Conservation (phyloP, 1,284 basidiomycete species). For the Hymenochaete sp. region DNA sequence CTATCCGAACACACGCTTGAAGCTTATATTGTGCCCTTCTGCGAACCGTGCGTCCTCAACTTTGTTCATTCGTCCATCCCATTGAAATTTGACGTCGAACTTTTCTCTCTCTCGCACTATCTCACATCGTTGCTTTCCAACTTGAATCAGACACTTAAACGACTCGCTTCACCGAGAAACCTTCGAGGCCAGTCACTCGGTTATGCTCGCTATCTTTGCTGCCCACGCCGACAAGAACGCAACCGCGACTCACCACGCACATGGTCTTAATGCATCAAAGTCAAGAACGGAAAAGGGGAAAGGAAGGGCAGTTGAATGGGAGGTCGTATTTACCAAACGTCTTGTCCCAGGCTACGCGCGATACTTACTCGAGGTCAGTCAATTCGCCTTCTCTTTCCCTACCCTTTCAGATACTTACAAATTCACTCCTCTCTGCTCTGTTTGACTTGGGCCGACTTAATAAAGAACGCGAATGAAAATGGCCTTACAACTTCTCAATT, state of each 20-base stretch:
- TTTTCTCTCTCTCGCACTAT: slow-evolving; percentile 1
- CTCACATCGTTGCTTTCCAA: not conserved
- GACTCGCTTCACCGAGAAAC: slow-evolving; percentile 53
- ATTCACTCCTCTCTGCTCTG: not conserved
- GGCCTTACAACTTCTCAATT: slow-evolving; percentile 51
- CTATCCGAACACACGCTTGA: slow-evolving; percentile 41
- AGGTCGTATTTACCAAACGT: slow-evolving; percentile 35
- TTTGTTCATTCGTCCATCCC: not conserved
- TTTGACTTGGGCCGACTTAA: too few species aligned
- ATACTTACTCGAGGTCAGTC: slow-evolving; percentile 54
- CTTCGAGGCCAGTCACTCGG: slow-evolving; percentile 70
- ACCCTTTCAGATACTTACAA: not conserved
- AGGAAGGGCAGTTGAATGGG: slow-evolving; percentile 7
- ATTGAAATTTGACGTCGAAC: not conserved
- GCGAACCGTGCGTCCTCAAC: slow-evolving; percentile 43
- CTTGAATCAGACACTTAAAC: slow-evolving; percentile 41
- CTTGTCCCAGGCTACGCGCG: slow-evolving; percentile 60
- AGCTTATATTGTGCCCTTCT: slow-evolving; percentile 45
- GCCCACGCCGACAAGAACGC: slow-evolving; percentile 38
- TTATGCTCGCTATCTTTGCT: slow-evolving; percentile 59
- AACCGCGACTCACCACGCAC: not conserved
- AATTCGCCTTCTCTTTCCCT: not conserved
- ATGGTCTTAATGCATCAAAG: slow-evolving; percentile 19
- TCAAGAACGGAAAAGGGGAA: slow-evolving; percentile 6
- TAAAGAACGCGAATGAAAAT: slow-evolving; percentile 55